Evolutionary conservation across 176 grass and related monocot genomes (phyloP).

Genomic region (Tillandsia leiboldiana): DNA sequence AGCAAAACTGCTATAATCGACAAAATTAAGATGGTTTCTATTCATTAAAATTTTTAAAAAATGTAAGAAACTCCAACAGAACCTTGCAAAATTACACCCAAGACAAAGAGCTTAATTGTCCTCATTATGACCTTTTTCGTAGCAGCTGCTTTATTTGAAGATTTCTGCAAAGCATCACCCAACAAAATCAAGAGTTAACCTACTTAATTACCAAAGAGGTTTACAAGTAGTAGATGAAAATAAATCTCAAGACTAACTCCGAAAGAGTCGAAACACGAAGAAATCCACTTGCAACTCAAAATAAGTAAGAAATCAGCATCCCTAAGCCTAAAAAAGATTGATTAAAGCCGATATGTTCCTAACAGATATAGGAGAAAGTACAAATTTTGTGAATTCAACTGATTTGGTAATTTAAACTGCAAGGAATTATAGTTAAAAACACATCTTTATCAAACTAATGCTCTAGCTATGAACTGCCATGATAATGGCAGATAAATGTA

Average conservation of each 20-base stretch:
- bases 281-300: too few species aligned
- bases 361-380: background rate
- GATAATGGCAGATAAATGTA: too few species aligned
- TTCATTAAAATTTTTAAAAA: background rate
- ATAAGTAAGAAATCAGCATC: too few species aligned
- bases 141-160: constrained; percentile 50
- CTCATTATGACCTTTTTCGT: constrained; percentile 66
- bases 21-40: background rate
- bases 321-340: too few species aligned
- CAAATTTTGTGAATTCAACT: background rate
- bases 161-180: constrained; percentile 49
- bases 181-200: constrained; percentile 23
- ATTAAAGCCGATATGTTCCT: too few species aligned
- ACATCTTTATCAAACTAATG: too few species aligned
- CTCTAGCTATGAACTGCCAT: too few species aligned
- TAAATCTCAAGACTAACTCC: background rate
- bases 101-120: constrained; percentile 72
- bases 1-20: too few species aligned
- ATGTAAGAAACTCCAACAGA: constrained; percentile 14
- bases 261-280: too few species aligned
- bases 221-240: background rate
- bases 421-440: too few species aligned
- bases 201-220: constrained; percentile 2
- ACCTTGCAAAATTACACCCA: constrained; percentile 92
- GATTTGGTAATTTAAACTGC: background rate